Base-by-base conservation (phyloP, 2,329 filamentous ascomycete species). In the Leptosphaerulina australis region DNA sequence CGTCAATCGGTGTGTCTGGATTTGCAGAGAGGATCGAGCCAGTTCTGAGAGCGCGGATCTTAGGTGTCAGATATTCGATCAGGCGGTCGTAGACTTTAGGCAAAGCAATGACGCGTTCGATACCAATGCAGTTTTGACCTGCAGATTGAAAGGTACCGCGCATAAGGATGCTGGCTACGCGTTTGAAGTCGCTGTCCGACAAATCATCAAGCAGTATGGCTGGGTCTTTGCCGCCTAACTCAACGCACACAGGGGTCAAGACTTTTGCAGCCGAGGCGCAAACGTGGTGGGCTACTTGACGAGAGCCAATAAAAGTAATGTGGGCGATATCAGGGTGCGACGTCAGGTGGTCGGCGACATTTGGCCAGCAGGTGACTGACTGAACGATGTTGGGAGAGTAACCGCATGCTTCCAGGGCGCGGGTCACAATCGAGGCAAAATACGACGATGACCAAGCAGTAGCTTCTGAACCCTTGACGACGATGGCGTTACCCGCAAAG, bases 111-210 rank as follows among this genome's bases (percentile, higher is more conserved):
- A 97, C 87, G 47, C 94, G 88, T 77, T 99, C 94, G 60, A 97
- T 93, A 46, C 94, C 94, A 68, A 99, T 93, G 75, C 94, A 99
- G 76, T 99, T 99, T 74, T 99, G 94, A 1, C 94, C 94, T 12
- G 91, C 88, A 41, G 91, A 91, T 74, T 99, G 94, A 76, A 97
- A 99, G 8, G 90, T 91, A 43, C 93, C 94, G 44, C 94, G 86
- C 76, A 99, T 87, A 55, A 97, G 83, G 56, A 95, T 88, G 55
- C 91, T 89, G 29, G 84, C 83, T 39, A 97, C 86, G 31, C 88
- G 84, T 4, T 83, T 75, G 51, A 97, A 79, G 63, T 83, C 78
- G 41, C 60, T 73, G 66, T 91, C 82, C 37, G 73, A 74, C 3
- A 87, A 81, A 31, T 94, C 91, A 71, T 97, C 91, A 30, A 97